Evolutionary conservation across 139 green algal species (phyloP).

Genomic region (Spirogloea muscicola): DNA sequence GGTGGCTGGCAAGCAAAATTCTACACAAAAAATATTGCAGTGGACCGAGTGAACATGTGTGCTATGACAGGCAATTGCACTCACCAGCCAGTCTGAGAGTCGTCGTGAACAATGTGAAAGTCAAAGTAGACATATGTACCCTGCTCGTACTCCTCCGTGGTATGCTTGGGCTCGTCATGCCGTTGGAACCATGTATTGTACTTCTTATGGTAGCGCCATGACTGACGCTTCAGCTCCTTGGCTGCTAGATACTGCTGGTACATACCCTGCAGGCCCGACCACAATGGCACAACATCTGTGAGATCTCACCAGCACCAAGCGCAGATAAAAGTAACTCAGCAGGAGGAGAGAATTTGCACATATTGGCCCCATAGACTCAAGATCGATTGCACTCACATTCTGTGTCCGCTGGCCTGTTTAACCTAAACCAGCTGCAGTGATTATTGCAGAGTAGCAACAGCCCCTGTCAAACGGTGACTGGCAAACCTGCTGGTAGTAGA

Average conservation of each 20-base stretch:
- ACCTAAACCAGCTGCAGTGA: too few relatives aligned
- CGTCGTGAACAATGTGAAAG: conserved; percentile 48
- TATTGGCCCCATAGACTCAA: too few relatives aligned
- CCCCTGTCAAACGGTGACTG: too few relatives aligned
- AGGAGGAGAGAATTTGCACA: too few relatives aligned
- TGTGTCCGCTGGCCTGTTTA: too few relatives aligned
- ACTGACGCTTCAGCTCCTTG: conserved; percentile 85
- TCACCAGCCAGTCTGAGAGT: conserved; percentile 47
- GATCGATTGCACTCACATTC: too few relatives aligned
- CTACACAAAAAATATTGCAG: not conserved
- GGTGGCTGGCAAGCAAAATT: not conserved
- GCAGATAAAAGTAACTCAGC: too few relatives aligned
- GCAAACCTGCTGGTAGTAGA: conserved; percentile 94
- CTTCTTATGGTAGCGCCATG: conserved; percentile 93
- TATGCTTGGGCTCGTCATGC: conserved; percentile 83
- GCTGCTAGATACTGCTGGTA: conserved; percentile 91
- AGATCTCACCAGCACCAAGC: too few relatives aligned
- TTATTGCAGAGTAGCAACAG: too few relatives aligned
- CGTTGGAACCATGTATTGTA: conserved; percentile 86
- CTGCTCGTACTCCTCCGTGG: conserved; percentile 84
- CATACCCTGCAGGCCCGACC: conserved; percentile 48
- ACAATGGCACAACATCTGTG: too few relatives aligned
- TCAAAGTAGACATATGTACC: conserved; percentile 61
- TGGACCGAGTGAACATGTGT: not conserved
- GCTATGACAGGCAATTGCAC: not conserved